phyloP scores from a whole-genome alignment of 306 rosid genomes.

The Rosa persica region DNA sequence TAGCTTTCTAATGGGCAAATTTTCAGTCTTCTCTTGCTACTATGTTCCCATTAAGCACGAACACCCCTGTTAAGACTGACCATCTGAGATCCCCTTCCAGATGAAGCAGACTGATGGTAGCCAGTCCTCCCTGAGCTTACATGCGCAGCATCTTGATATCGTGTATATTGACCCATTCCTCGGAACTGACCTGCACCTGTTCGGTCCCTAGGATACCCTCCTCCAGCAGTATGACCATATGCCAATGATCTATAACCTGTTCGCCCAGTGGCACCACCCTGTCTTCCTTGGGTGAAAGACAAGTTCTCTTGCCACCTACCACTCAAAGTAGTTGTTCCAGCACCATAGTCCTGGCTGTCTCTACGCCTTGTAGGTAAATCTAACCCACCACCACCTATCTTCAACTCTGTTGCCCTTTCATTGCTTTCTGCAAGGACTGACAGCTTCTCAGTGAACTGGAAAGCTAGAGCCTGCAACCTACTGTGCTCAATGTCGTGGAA shows the following conservation, averaged over 20 bases:
- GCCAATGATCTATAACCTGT: conserved; percentile 55
- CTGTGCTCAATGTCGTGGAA: conserved; percentile 56
- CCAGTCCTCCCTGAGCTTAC: conserved; percentile 56
- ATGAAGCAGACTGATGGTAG: conserved; percentile 46
- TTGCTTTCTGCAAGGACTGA: conserved; percentile 77
- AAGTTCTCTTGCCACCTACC: conserved; percentile 78
- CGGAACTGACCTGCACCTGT: conserved; percentile 41
- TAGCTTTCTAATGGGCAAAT: neutral
- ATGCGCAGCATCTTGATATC: conserved; percentile 54
- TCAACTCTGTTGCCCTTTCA: conserved; percentile 76
- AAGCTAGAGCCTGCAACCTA: conserved; percentile 69
- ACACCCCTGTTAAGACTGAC: conserved; percentile 70
- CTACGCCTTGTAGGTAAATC: conserved; percentile 77
- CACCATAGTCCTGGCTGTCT: conserved; percentile 74
- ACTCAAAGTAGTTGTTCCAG: conserved; percentile 41
- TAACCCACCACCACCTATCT: conserved; percentile 74
- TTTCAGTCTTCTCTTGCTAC: conserved; percentile 10
- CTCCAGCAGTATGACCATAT: conserved; percentile 36
- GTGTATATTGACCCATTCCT: conserved; percentile 45
- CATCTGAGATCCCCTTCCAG: conserved; percentile 63
- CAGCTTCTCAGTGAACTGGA: conserved; percentile 79
- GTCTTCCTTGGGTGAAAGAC: conserved; percentile 56
- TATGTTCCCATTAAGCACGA: conserved; percentile 40
- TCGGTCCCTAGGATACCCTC: conserved; percentile 56
- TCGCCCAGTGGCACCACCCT: conserved; percentile 55